These are phyloP conservation scores for Falciphora oryzae DNA, from an alignment of 2,329 filamentous ascomycete genomes.

Conservation along the genomic window DNA sequence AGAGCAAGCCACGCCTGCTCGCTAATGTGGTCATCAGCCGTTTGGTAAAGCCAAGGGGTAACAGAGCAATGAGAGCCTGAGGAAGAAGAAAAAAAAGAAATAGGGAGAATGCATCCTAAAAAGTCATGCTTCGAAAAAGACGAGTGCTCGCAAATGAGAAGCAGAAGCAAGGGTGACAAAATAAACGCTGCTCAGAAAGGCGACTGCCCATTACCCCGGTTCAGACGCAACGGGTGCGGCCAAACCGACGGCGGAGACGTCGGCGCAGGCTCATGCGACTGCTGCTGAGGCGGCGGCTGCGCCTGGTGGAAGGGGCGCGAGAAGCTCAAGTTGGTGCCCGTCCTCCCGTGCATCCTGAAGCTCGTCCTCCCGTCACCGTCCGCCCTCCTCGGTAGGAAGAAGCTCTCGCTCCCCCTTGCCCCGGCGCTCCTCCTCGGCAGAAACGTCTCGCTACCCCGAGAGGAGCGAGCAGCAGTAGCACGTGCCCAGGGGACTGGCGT, in stretches of 20 bases:
- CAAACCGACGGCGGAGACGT: neutral
- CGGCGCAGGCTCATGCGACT: neutral
- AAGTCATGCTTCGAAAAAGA: neutral
- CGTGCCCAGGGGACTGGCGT: slow-evolving; percentile 16
- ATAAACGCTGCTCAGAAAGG: neutral
- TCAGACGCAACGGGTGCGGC: neutral
- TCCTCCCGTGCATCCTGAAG: neutral
- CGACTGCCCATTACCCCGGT: neutral
- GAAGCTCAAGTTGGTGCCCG: neutral
- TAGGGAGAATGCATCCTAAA: no score
- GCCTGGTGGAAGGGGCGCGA: neutral
- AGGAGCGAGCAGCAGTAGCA: neutral
- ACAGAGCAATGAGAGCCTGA: neutral
- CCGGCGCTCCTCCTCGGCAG: neutral
- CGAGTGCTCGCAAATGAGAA: no score
- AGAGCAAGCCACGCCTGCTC: neutral
- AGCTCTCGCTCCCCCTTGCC: neutral
- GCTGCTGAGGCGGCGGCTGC: neutral
- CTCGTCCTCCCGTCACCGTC: neutral
- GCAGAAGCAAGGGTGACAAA: no score
- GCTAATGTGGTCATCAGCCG: neutral
- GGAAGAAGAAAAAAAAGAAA: neutral
- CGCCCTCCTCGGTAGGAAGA: neutral
- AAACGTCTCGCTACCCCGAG: neutral
- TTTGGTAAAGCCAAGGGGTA: neutral